phyloP scores from a whole-genome alignment of 176 grass and related monocot genomes.

The Oryza australiensis region DNA sequence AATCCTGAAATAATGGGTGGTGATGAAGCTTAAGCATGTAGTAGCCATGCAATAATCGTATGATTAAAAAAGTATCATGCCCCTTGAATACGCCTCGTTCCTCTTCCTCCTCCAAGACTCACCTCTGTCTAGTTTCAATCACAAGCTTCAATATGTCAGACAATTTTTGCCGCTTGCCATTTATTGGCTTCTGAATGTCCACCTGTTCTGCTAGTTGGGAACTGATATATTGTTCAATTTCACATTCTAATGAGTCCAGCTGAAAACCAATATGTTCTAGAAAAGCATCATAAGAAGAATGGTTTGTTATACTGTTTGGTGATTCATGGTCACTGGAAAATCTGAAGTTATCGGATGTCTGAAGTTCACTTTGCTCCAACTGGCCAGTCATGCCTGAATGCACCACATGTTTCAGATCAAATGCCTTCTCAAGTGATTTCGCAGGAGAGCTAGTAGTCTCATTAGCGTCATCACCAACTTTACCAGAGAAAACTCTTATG shows the following conservation, averaged over 20 bases:
- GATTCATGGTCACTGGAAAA: conserved; percentile 23
- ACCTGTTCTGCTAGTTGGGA: conserved; percentile 38
- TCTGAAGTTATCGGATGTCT: conserved; percentile 6
- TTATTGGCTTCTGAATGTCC: conserved; percentile 30
- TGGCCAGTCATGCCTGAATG: neutral
- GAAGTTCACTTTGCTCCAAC: conserved; percentile 18
- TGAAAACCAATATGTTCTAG: conserved; percentile 64
- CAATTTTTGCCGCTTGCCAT: conserved; percentile 46
- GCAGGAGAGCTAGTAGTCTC: neutral
- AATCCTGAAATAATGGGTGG: conserved; percentile 54
- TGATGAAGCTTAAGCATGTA: conserved; percentile 27
- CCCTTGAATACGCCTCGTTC: neutral
- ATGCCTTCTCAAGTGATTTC: conserved; percentile 21
- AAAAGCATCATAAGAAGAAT: conserved; percentile 46
- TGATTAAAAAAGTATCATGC: neutral
- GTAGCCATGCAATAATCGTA: neutral
- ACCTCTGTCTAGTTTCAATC: conserved; percentile 82
- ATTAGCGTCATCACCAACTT: conserved; percentile 30
- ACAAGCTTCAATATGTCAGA: conserved; percentile 68
- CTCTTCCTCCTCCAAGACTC: conserved; percentile 17
- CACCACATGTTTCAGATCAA: conserved; percentile 6
- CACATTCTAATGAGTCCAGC: conserved; percentile 56
- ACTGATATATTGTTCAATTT: conserved; percentile 65
- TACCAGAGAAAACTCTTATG: conserved; percentile 43
- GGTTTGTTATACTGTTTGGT: conserved; percentile 17